A percentile compares a stretch with the other conserved stretches of the same genome.
These are phyloP conservation scores for Candida gigantensis DNA, from an alignment of 1,139 yeast genomes.

Conservation along the genomic window DNA sequence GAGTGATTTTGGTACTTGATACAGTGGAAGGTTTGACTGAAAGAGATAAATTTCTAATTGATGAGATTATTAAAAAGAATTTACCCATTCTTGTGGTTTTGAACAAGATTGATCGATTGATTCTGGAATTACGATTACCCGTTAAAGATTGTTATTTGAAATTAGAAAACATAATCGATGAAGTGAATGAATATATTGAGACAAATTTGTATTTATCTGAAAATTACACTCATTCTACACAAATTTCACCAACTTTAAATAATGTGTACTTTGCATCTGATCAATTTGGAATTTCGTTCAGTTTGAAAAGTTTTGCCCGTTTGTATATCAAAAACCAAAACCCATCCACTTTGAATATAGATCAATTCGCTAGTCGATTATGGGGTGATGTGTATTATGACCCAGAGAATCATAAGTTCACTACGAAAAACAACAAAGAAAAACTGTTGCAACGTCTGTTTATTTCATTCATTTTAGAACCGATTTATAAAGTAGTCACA, in stretches of 20 bases:
- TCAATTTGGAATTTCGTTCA: slow-evolving; percentile 61
- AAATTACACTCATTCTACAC: too few relatives aligned
- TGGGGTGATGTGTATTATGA: slow-evolving; percentile 80
- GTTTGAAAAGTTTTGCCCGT: slow-evolving; percentile 62
- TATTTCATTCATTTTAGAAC: slow-evolving; percentile 68
- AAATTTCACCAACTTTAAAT: slow-evolving; percentile 65
- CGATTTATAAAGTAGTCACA: slow-evolving; percentile 75
- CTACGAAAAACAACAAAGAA: slow-evolving; percentile 31
- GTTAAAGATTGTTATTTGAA: slow-evolving; percentile 75
- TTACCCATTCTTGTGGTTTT: slow-evolving; percentile 61
- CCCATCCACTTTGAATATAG: slow-evolving; percentile 34
- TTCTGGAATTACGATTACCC: slow-evolving; percentile 75
- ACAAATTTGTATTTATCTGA: slow-evolving; percentile 26
- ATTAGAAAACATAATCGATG: slow-evolving; percentile 59
- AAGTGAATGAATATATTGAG: slow-evolving; percentile 55
- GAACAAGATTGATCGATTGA: slow-evolving; percentile 82
- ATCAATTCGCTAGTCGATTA: slow-evolving; percentile 50
- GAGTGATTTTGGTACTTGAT: slow-evolving; percentile 73
- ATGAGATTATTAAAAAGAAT: slow-evolving; percentile 48
- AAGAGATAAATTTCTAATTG: slow-evolving; percentile 50
- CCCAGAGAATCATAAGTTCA: slow-evolving; percentile 44
- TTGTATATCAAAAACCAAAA: slow-evolving; percentile 43
- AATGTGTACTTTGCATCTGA: slow-evolving; percentile 79
- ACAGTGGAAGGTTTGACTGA: slow-evolving; percentile 77
- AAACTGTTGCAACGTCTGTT: slow-evolving; percentile 51